Evolutionary conservation across 2,329 filamentous ascomycete species (phyloP).

Genomic region (Pseudocercospora vitis): DNA sequence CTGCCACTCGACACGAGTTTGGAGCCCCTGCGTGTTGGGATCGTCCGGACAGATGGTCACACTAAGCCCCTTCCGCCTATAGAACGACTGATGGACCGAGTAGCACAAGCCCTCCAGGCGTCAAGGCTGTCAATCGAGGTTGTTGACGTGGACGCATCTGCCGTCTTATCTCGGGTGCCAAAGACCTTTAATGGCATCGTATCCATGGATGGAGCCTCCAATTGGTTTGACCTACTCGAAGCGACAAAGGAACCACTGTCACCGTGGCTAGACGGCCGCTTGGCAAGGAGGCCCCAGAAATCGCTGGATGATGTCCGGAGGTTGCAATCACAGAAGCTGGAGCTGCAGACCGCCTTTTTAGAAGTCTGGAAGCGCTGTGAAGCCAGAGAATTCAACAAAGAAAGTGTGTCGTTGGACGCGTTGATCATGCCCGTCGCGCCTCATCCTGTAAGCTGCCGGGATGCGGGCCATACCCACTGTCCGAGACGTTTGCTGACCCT

Average conservation of each 20-base stretch:
- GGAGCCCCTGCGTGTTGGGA: conserved; percentile 45
- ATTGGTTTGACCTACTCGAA: conserved; percentile 59
- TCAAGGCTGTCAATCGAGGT: conserved; percentile 49
- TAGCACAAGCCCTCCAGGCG: conserved; percentile 42
- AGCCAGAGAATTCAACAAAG: conserved; percentile 16
- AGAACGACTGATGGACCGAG: conserved; percentile 48
- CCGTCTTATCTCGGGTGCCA: conserved; percentile 56
- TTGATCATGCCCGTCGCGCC: conserved; percentile 64
- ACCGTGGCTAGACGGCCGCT: conserved; percentile 57
- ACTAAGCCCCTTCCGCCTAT: conserved; percentile 56
- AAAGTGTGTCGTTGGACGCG: conserved; percentile 51
- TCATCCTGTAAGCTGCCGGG: conserved; percentile 51
- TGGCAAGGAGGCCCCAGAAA: conserved; percentile 51
- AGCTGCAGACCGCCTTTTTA: conserved; percentile 57
- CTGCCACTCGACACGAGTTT: conserved; percentile 25
- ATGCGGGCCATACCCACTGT: background rate
- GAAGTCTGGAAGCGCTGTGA: conserved; percentile 53
- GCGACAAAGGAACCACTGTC: conserved; percentile 58
- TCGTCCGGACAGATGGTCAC: conserved; percentile 53
- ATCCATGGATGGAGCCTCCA: conserved; percentile 57
- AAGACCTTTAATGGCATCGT: conserved; percentile 59
- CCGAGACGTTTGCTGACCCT: background rate
- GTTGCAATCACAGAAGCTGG: conserved; percentile 54
- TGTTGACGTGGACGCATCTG: conserved; percentile 57
- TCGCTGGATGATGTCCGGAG: conserved; percentile 51